Evolutionary conservation across 345 rosid genomes (phyloP), one percentile per base, ranked within the genome.

Genomic region (Euphorbia pulcherrima): DNA sequence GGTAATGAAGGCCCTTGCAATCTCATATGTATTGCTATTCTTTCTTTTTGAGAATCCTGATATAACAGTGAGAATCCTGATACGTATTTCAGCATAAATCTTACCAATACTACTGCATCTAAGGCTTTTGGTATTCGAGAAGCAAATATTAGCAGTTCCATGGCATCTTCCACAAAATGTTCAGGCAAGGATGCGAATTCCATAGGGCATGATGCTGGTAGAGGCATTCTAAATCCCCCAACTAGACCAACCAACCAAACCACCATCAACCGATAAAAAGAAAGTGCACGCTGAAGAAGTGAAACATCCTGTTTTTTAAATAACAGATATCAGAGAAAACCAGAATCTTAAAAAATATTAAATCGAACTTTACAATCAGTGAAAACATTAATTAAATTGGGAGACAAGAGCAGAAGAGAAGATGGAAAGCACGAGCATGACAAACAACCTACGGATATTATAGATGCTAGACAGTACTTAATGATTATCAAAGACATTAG

Each of bases 101-200:
- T 61, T 85, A 95, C 99, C 92, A 95, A 82, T 18, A 72, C 7
- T 46, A 90, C 80, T 47, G 98, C 97, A 77, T 92, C 96, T 82
- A 95, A 80, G 61, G 87, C 92, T 82, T 79, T 95, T 67, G 98
- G 94, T 63, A 95, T 92, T 72, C 94, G 82, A 5, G 97, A 92
- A 70, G 97, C 97, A 83, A 85, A 92, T 72, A 90, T 87, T 68
- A 95, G 87, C 73, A 95, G 79, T 77, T 95, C 99, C 98, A 88
- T 84, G 10, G 97, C 93, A 86, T 95, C 99, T 81, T 95, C 99
- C 70, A 88, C 87, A 82, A 95, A 95, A 85, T 95, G 98, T 86
- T 95, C 98, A 23, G 99, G 99, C 97, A 92, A 81, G 73, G 83
- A 85, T 13, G 99, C 92, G 80, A 95, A 90, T 72, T 88, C 88